Base-by-base conservation (phyloP, 176 grass and related monocot genomes). In the Phyllostachys edulis region DNA sequence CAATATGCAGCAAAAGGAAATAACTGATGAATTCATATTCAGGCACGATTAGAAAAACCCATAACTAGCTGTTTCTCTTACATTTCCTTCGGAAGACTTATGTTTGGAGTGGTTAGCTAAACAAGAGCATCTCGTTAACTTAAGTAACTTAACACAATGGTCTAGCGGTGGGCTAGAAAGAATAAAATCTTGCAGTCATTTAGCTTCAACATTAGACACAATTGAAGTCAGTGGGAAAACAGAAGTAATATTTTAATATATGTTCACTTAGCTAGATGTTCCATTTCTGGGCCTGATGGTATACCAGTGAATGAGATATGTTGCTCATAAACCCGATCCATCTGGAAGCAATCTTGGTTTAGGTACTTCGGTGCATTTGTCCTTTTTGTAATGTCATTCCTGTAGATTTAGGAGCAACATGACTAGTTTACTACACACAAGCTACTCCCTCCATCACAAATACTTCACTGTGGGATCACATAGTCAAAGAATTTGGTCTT, bases 271-370 rank as follows among this genome's bases (percentile, higher is more conserved):
- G 56, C 56, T 60, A 60, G 15, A 74, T 74, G 14, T 74, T 52
- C 29, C 32, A 36, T 75, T 75, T 36, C 50, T 57, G 46, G 8
- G 27, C 29, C 51, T 76, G 10, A 18, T 76, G 17, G 36, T 76
- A 7, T 23, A 61, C 57, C 10, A 26, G 10, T 61, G n/a, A 61
- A 26, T 76, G 26, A 7, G 71, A 36, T 36, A 18, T 29, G 71
- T 10, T 76, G 26, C 32, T 57, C 56, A 71, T 71, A 71, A 26
- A 49, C 20, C 15, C 5, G 54, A 59, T 27, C n/a, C 13, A n/a
- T 76, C 20, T 59, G 52, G 73, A 59, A 76, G 52, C 73, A 40
- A 59, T 76, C 34, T 59, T 76, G 42, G 13, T 27, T 46, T 71
- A 46, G 12, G 5, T 38, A 47, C 40, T 47, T 13, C 47, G 42